Base-by-base conservation (phyloP, 257 asterid species). In the Voacanga thouarsii region DNA sequence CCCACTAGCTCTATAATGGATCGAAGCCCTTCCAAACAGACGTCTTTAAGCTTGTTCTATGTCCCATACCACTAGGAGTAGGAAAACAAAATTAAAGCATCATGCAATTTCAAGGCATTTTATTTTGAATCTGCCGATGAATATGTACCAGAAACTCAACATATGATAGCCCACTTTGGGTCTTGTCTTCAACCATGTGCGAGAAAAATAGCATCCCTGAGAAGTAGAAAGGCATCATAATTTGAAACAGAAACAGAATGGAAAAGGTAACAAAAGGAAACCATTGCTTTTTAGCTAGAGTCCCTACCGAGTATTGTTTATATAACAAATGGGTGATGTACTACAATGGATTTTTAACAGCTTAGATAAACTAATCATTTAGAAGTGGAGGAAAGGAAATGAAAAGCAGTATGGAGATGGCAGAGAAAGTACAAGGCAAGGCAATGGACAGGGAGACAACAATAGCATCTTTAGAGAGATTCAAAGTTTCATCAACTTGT, bases 81-180 rank as follows among this genome's bases (percentile, higher is more conserved):
- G n/a, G n/a, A 51, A 80, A 59, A 9, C 72, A 75, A 75, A 80
- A 75, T 12, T 80, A 66, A 45, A 43, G 57, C 73, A 28, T 57
- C 63, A 4, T n/a, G 37, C 3, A 55, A 8, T 44, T 79, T 92
- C 91, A 96, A 73, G 94, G 87, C 97, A 96, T 93, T 89, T 96
- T 96, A 79, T 79, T 89, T 80, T 96, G 99, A 84, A 96, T 96
- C 85, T 92, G 97, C 57, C 98, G 88, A 82, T 96, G 98, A 85
- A 93, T 91, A 59, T 93, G 95, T 82, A 96, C 89, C 45, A 96
- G 91, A 88, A 85, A 92, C 90, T 96, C 99, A 12, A 93, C 97
- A 53, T 96, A 96, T 16, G 99, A 89, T 67, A 85, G 94, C 67
- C 96, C 97, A 56, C 82, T 84, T 53, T 86, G 89, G 57, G 84